phyloP scores from a whole-genome alignment of 306 rosid genomes.

The Vicia faba region DNA sequence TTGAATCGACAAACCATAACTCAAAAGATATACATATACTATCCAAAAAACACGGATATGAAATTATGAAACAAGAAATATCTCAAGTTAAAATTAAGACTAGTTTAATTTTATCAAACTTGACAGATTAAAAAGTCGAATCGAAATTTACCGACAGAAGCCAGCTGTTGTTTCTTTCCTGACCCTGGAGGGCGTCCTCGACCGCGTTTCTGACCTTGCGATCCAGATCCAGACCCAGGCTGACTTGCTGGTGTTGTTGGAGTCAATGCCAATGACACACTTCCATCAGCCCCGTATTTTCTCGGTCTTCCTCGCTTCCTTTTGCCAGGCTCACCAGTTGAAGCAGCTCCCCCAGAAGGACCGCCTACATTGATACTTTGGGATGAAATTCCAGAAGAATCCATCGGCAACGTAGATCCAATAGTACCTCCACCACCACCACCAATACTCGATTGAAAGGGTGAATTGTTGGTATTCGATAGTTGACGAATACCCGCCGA shows the following conservation, averaged over 20 bases:
- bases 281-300: constrained; percentile 87
- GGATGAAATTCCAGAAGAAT: constrained; percentile 66
- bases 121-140: constrained; percentile 14
- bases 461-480: constrained; percentile 64
- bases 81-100: background rate
- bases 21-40: background rate
- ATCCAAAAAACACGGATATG: background rate
- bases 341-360: constrained; percentile 50
- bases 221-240: constrained; percentile 53
- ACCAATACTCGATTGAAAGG: constrained; percentile 65
- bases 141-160: constrained; percentile 68
- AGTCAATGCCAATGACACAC: constrained; percentile 82
- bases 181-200: constrained; percentile 92
- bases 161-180: constrained; percentile 91
- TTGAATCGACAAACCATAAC: background rate
- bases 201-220: constrained; percentile 70
- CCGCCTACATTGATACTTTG: constrained; percentile 69
- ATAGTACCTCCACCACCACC: constrained; percentile 66
- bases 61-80: constrained; percentile 20
- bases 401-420: constrained; percentile 71
- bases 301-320: constrained; percentile 97
- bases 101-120: constrained; percentile 4
- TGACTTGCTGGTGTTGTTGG: constrained; percentile 59
- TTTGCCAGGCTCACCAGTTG: constrained; percentile 60
- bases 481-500: constrained; percentile 56